Conservation (phyloP, 495 filamentous ascomycete genomes). For the Penicillium goetzii region DNA sequence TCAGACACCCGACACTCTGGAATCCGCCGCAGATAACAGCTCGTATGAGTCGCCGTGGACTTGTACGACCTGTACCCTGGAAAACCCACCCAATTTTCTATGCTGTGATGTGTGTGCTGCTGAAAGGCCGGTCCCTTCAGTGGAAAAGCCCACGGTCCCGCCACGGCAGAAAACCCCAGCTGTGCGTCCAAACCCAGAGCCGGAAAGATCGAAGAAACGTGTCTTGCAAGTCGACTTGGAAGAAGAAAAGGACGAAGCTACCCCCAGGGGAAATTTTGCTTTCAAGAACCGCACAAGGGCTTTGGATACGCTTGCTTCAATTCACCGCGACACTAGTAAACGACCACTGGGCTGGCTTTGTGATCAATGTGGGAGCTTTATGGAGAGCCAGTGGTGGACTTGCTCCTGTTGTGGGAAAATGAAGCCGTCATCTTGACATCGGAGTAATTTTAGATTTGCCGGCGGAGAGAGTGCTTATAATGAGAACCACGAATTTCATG, state of each 20-base stretch:
- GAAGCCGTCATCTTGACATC: slow-evolving; percentile 59
- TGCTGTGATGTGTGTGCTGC: slow-evolving; percentile 79
- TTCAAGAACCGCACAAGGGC: slow-evolving; percentile 45
- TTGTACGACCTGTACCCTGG: slow-evolving; percentile 80
- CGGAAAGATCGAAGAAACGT: slow-evolving; percentile 32
- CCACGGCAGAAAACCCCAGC: slow-evolving; percentile 4
- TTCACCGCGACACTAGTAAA: slow-evolving; percentile 46
- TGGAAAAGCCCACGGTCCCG: slow-evolving; percentile 22
- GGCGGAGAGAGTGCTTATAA: background rate
- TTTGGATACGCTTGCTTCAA: slow-evolving; percentile 38
- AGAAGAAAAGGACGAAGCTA: slow-evolving; percentile 18
- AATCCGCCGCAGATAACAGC: slow-evolving; percentile 33
- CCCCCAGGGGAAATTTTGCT: slow-evolving; percentile 26
- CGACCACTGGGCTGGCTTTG: slow-evolving; percentile 71
- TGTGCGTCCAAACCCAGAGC: slow-evolving; percentile 14
- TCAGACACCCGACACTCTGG: slow-evolving; percentile 15
- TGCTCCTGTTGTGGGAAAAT: slow-evolving; percentile 69
- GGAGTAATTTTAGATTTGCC: background rate
- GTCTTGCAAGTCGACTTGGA: slow-evolving; percentile 12
- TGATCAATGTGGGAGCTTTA: slow-evolving; percentile 61
- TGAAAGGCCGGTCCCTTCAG: slow-evolving; percentile 57
- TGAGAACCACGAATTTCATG: background rate
- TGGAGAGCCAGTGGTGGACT: slow-evolving; percentile 80
- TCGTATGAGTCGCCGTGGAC: slow-evolving; percentile 61
- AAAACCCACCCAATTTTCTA: slow-evolving; percentile 70